phyloP scores from a whole-genome alignment of 2,329 filamentous ascomycete genomes.

The Sporothrix humicola region DNA sequence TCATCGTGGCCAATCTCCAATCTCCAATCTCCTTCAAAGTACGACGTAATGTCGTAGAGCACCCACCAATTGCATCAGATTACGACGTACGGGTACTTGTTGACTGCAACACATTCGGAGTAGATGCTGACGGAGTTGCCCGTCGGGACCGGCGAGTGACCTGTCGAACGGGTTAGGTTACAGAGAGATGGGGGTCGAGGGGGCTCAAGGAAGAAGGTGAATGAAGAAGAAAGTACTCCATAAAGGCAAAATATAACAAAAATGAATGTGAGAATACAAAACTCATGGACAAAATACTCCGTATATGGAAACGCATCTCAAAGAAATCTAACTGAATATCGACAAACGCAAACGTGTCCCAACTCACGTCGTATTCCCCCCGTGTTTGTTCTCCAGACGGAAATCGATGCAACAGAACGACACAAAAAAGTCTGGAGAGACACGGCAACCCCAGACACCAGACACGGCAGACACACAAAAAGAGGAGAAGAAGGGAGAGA shows the following conservation, averaged over 20 bases:
- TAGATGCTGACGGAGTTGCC: background rate
- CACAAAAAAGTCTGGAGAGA: constrained; percentile 5
- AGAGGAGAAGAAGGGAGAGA: background rate
- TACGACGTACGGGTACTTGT: background rate
- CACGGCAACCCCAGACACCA: constrained; percentile 9
- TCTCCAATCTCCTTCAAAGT: background rate
- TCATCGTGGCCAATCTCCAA: background rate
- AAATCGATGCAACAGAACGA: constrained; percentile 9
- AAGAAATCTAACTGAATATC: background rate
- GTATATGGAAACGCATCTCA: background rate
- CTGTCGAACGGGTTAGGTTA: background rate
- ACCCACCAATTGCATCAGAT: background rate
- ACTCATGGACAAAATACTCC: background rate
- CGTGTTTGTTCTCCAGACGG: background rate
- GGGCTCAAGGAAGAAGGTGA: background rate
- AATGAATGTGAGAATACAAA: background rate
- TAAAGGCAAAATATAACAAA: background rate
- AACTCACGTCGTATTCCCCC: background rate
- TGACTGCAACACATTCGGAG: constrained; percentile 1
- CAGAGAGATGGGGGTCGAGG: background rate
- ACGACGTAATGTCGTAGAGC: background rate
- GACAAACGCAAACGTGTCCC: background rate
- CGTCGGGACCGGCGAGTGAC: constrained; percentile 23
- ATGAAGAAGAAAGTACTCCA: no score
- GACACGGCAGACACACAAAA: constrained; percentile 1